These are phyloP conservation scores for Trichophyton equinum DNA, from an alignment of 2,329 filamentous ascomycete species.

Conservation along the genomic window DNA sequence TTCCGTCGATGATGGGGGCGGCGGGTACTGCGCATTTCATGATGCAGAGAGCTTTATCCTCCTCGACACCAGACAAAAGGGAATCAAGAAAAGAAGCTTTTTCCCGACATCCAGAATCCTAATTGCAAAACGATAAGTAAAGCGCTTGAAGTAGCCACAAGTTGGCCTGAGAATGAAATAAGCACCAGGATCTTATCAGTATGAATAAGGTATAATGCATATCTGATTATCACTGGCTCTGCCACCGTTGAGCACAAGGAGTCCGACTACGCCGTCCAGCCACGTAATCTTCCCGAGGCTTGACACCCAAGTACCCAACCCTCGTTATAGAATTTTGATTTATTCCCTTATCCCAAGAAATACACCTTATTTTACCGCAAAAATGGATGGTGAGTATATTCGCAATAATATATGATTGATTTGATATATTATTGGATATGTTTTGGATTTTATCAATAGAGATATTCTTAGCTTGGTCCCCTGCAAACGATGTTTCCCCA, in stretches of 20 bases:
- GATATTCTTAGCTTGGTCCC: too few species aligned
- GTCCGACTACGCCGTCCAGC: constrained; percentile 1
- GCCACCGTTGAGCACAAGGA: background rate
- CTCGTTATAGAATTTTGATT: constrained; percentile 1
- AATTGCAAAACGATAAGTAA: background rate
- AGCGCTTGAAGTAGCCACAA: background rate
- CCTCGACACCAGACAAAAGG: background rate
- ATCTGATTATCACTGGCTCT: background rate
- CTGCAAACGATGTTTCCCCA: too few species aligned
- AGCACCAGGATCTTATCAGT: too few species aligned
- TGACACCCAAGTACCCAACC: constrained; percentile 3
- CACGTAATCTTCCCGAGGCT: background rate
- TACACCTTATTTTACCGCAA: too few species aligned
- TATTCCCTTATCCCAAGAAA: too few species aligned
- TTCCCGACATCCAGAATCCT: background rate
- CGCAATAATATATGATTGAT: too few species aligned
- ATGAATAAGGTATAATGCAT: background rate
- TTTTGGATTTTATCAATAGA: too few species aligned
- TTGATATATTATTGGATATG: too few species aligned
- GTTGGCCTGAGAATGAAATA: background rate
- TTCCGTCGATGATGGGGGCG: constrained; percentile 1
- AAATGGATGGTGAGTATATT: too few species aligned
- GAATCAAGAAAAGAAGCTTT: background rate
- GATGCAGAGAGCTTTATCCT: background rate
- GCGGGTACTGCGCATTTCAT: constrained; percentile 4